phyloP scores from a whole-genome alignment of 345 rosid species.

The Eucalyptus curtisii region DNA sequence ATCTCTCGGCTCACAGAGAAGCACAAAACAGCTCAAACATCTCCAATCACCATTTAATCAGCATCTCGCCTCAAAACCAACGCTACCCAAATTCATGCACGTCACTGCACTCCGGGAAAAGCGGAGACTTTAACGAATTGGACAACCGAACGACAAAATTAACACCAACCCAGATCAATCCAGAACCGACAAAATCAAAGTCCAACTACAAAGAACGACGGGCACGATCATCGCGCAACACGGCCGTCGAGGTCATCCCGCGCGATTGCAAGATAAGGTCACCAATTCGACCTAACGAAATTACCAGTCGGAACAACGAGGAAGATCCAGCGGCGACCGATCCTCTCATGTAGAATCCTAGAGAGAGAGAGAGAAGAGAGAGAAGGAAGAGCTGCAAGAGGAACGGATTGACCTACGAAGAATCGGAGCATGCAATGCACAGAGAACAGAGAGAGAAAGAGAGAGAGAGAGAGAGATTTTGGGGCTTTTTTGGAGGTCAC shows the following conservation, averaged over 20 bases:
- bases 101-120: background rate
- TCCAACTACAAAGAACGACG: background rate
- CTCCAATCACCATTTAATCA: background rate
- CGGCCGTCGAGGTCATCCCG: background rate
- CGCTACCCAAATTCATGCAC: background rate
- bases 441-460: background rate
- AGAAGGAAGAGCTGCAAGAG: background rate
- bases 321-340: background rate
- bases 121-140: background rate
- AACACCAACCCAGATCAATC: background rate
- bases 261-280: background rate
- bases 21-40: background rate
- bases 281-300: background rate
- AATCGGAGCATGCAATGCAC: background rate
- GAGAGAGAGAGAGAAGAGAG: background rate
- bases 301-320: background rate
- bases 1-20: background rate
- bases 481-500: background rate
- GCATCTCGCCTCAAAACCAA: background rate
- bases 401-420: background rate
- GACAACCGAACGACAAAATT: background rate
- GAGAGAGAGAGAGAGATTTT: background rate
- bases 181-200: background rate
- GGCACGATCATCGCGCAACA: background rate
- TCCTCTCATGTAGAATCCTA: background rate